Evolutionary conservation across 306 rosid genomes (phyloP).

Genomic region (Dryas octopetala): DNA sequence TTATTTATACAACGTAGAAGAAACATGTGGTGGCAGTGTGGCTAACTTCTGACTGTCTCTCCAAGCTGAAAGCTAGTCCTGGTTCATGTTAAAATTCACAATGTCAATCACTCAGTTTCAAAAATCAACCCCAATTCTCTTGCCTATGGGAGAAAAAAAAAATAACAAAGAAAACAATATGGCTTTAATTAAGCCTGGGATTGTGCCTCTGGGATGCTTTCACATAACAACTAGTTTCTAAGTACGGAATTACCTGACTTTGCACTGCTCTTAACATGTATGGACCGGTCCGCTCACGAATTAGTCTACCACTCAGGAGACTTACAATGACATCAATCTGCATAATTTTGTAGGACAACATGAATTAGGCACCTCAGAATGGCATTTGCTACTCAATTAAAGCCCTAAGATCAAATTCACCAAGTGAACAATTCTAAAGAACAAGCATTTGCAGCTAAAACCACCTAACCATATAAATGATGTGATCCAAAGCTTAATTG

Average conservation of each 20-base stretch:
- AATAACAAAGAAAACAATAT: neutral
- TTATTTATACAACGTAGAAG: constrained; percentile 96
- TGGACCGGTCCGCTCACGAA: constrained; percentile 96
- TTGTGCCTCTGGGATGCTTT: constrained; percentile 18
- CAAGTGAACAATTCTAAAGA: neutral
- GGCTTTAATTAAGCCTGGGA: constrained; percentile 38
- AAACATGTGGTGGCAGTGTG: constrained; percentile 96
- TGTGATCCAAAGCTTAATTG: constrained; percentile 22
- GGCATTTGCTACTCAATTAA: constrained; percentile 4
- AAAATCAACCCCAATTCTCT: neutral
- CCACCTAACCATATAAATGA: constrained; percentile 11
- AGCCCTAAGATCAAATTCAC: constrained; percentile 7
- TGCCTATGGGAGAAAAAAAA: too few relatives aligned
- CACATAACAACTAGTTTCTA: neutral
- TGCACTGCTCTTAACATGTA: constrained; percentile 99
- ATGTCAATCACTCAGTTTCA: constrained; percentile 16
- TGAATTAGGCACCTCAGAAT: constrained; percentile 9
- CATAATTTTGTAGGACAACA: constrained; percentile 25
- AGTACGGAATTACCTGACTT: constrained; percentile 76
- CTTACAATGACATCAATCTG: constrained; percentile 98
- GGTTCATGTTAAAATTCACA: constrained; percentile 30
- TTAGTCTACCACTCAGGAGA: constrained; percentile 90
- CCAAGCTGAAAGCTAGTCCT: constrained; percentile 84
- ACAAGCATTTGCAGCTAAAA: neutral
- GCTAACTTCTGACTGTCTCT: constrained; percentile 91